phyloP scores from a whole-genome alignment of 2,329 filamentous ascomycete genomes.

The Cercospora sesami region DNA sequence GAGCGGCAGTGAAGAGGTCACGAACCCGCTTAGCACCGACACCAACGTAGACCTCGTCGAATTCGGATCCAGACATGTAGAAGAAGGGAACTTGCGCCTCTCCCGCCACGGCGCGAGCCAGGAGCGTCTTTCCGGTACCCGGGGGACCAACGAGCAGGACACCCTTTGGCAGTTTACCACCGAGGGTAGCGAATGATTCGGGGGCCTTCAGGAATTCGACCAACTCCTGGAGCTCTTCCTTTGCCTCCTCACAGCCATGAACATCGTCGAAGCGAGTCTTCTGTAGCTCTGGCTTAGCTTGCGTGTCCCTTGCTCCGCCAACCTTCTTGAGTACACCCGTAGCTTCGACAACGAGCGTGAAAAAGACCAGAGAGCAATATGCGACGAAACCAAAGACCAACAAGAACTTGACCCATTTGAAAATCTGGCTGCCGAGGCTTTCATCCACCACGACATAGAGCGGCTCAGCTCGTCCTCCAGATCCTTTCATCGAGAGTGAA shows the following conservation, averaged over 20 bases:
- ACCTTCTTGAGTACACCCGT: conserved; percentile 78
- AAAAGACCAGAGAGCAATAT: conserved; percentile 75
- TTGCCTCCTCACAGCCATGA: conserved; percentile 95
- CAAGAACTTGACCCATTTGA: conserved; percentile 89
- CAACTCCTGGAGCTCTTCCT: conserved; percentile 94
- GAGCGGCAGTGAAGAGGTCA: conserved; percentile 82
- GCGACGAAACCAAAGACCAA: conserved; percentile 73
- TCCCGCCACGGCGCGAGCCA: conserved; percentile 91
- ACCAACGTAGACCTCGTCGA: conserved; percentile 97
- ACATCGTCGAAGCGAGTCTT: conserved; percentile 90
- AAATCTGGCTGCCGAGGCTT: conserved; percentile 72
- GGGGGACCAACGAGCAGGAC: conserved; percentile 92
- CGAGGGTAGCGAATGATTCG: conserved; percentile 87
- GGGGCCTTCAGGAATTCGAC: conserved; percentile 95
- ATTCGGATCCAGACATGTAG: conserved; percentile 99
- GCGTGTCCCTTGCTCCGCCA: conserved; percentile 68
- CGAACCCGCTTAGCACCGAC: conserved; percentile 95
- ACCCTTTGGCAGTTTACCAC: conserved; percentile 95
- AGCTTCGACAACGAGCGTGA: conserved; percentile 80
- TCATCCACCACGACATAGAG: conserved; percentile 96
- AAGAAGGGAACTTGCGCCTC: conserved; percentile 98
- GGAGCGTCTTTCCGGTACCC: conserved; percentile 93
- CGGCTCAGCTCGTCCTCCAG: conserved; percentile 76
- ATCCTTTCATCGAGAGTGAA: conserved; percentile 57
- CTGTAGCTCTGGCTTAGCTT: conserved; percentile 90